These are phyloP conservation scores for Bolboschoenoplectus hybrid DNA, from an alignment of 202 grass and related monocot species.

Conservation along the genomic window DNA sequence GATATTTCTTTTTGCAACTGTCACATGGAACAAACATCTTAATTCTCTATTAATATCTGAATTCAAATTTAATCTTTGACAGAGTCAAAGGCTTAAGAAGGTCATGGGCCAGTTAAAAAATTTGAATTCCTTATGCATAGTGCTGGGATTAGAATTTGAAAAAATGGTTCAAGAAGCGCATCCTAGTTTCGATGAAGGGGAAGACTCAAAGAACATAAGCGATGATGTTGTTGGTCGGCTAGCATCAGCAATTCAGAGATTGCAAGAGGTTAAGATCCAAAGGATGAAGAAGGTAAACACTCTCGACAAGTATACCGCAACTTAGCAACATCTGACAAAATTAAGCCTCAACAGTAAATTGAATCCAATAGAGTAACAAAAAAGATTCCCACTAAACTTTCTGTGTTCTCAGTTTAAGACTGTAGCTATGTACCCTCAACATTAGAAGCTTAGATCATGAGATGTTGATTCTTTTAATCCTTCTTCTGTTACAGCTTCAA, in stretches of 20 bases:
- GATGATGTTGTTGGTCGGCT: conserved; percentile 50
- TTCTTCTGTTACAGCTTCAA: conserved; percentile 62
- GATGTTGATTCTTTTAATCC: not conserved
- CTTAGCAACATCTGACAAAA: conserved; percentile 5
- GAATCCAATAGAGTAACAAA: not conserved
- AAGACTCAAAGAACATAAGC: conserved; percentile 57
- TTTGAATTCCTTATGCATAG: conserved; percentile 63
- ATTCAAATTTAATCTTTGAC: conserved; percentile 31
- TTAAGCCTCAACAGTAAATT: conserved; percentile 11
- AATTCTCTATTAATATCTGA: conserved; percentile 3
- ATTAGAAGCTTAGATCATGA: conserved; percentile 12
- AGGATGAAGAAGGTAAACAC: conserved; percentile 71
- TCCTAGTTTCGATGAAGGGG: conserved; percentile 54
- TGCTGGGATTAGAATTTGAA: conserved; percentile 63
- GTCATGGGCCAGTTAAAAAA: conserved; percentile 66
- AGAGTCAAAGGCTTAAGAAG: conserved; percentile 61
- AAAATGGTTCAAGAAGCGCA: conserved; percentile 57
- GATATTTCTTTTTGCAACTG: conserved; percentile 18
- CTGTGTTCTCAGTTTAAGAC: not conserved
- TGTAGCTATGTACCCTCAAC: not conserved
- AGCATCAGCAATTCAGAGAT: conserved; percentile 42
- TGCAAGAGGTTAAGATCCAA: conserved; percentile 58
- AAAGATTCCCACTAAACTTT: not conserved
- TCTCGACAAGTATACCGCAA: not conserved
- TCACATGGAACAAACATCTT: not conserved